These are phyloP conservation scores for Fallopia convolvulus DNA, from an alignment of 148 eudicot genomes.

Conservation along the genomic window DNA sequence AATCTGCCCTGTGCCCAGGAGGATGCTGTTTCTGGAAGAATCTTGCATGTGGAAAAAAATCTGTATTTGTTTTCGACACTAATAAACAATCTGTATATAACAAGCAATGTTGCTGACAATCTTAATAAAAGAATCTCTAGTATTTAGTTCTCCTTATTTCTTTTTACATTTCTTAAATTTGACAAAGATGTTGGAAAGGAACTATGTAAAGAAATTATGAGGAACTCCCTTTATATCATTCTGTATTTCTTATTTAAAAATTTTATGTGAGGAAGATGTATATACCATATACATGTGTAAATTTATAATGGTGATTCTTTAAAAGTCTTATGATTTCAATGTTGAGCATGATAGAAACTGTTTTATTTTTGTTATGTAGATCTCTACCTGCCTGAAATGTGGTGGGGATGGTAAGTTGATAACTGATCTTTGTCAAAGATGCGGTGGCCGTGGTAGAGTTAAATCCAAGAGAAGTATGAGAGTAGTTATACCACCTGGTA, in stretches of 20 bases:
- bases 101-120: neutral
- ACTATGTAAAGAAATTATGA: neutral
- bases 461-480: slow-evolving; percentile 40
- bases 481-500: slow-evolving; percentile 75
- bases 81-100: neutral
- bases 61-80: too few relatives aligned
- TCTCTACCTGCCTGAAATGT: slow-evolving; percentile 68
- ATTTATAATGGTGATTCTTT: neutral
- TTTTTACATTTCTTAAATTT: neutral
- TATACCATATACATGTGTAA: neutral
- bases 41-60: neutral
- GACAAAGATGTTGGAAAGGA: slow-evolving; percentile 3
- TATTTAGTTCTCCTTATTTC: neutral
- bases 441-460: slow-evolving; percentile 59
- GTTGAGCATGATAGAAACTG: neutral
- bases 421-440: slow-evolving; percentile 51
- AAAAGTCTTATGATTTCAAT: slow-evolving; percentile 11
- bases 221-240: neutral
- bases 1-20: neutral
- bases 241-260: neutral
- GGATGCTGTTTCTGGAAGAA: neutral
- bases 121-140: neutral
- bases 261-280: neutral
- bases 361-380: slow-evolving; percentile 29
- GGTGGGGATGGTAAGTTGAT: slow-evolving; percentile 71